Base-by-base conservation (phyloP, 768 basidiomycete species). In the Trametes punicea region DNA sequence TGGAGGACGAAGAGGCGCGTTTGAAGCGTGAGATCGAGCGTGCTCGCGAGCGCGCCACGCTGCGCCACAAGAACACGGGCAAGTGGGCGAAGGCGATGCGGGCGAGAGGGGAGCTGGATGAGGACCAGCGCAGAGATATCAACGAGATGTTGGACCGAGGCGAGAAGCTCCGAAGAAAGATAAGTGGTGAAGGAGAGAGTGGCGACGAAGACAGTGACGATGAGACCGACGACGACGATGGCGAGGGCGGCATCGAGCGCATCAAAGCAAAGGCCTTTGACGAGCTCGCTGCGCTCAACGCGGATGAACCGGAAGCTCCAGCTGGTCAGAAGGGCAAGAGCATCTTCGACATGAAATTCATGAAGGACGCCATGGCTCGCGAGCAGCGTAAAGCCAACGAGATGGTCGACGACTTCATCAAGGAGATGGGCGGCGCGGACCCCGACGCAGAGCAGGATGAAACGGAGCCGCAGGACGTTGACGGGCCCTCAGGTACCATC, bases 331-430 rank as follows among this genome's bases (percentile, higher is more conserved):
- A 81, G 63, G 71, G 76, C 46, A 89, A 87, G 71, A 83, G 89
- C 57, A 79, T 98, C 9, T 89, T 97, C 68, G 80, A 83, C 60
- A 98, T 98, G 97, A 98, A 97, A 73, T 99, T 98, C 72, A 99
- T 99, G 96, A 87, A 89, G 70, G 88, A 94, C 42, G 95, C 93
- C 0, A 85, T 88, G 75, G 82, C 81, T 4, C 77, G 91, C 60
- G 80, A 85, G 53, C 73, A 80, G 62, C 74, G 69, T 8, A 76
- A 77, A 50, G 83, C 81, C 1, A 76, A 85, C 55, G 77, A 77
- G 54, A 79, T 83, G 60, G 84, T 80, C 4, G 88, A 90, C 53
- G 88, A 90, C 63, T 84, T 96, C 56, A 72, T 84, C 59, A 75
- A 75, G 59, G 90, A 92, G 64, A 74, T 97, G 65, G 83, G 81